phyloP scores from a whole-genome alignment of 2,329 filamentous ascomycete species.

The Pseudonectria buxi region DNA sequence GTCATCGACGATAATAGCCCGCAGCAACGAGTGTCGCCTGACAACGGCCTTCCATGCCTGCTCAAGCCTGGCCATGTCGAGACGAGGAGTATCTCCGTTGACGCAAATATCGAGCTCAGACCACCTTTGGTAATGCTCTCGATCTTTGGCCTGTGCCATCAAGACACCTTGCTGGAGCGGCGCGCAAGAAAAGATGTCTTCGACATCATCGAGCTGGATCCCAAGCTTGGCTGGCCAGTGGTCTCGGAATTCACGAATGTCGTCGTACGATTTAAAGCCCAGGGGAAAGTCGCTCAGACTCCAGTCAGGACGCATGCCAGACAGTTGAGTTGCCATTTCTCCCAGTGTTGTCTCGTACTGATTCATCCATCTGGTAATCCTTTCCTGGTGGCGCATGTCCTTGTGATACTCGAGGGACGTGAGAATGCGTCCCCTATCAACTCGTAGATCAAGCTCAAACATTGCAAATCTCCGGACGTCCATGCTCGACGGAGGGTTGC shows the following conservation, averaged over 20 bases:
- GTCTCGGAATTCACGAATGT: constrained; percentile 3
- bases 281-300: constrained; percentile 23
- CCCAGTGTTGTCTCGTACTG: constrained; percentile 1
- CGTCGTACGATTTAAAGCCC: constrained; percentile 4
- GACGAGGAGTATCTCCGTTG: too few species aligned
- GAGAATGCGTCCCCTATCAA: background rate
- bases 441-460: constrained; percentile 8
- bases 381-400: constrained; percentile 1
- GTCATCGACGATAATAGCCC: constrained; percentile 5
- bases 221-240: background rate
- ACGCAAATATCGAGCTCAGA: too few species aligned
- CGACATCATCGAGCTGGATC: background rate
- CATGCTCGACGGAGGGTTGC: background rate
- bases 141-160: background rate
- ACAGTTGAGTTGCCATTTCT: constrained; percentile 1
- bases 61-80: background rate
- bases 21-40: constrained; percentile 4
- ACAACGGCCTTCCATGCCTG: constrained; percentile 6
- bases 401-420: background rate
- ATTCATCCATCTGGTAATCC: background rate
- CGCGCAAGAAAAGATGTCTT: constrained; percentile 3
- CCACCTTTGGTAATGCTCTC: too few species aligned
- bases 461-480: constrained; percentile 1
- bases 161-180: constrained; percentile 1
- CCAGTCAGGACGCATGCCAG: constrained; percentile 1